A percentile compares a stretch with the other conserved stretches of the same genome.
These are phyloP conservation scores for Talaromyces sp. DNA, from an alignment of 2,329 filamentous ascomycete genomes.

Conservation along the genomic window DNA sequence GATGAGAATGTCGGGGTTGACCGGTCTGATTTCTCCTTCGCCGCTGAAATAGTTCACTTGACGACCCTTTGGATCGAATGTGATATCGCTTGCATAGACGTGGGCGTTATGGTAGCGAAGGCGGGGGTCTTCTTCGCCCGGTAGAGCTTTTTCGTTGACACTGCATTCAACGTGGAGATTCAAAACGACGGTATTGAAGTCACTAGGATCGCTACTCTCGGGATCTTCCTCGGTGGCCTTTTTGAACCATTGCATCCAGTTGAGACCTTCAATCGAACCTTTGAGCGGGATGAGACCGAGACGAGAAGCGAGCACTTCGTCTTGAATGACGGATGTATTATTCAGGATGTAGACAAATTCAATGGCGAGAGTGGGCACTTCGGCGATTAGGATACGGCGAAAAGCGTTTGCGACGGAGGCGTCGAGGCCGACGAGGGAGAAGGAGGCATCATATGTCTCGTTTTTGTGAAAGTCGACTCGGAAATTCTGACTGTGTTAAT, in stretches of 20 bases:
- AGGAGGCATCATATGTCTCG: slow-evolving; percentile 70
- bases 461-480: slow-evolving; percentile 81
- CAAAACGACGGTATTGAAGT: slow-evolving; percentile 85
- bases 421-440: slow-evolving; percentile 89
- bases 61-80: slow-evolving; percentile 71
- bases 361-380: slow-evolving; percentile 91
- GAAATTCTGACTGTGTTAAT: slow-evolving; percentile 53
- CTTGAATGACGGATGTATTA: slow-evolving; percentile 97
- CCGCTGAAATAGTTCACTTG: slow-evolving; percentile 67
- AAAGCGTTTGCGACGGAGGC: slow-evolving; percentile 95
- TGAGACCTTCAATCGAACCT: slow-evolving; percentile 71
- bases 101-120: slow-evolving; percentile 84
- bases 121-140: slow-evolving; percentile 72
- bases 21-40: slow-evolving; percentile 66
- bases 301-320: slow-evolving; percentile 89
- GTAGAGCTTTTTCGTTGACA: slow-evolving; percentile 68
- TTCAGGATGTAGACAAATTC: slow-evolving; percentile 91
- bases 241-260: slow-evolving; percentile 78
- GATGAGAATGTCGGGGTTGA: slow-evolving; percentile 89
- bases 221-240: slow-evolving; percentile 65
- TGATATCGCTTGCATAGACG: slow-evolving; percentile 74
- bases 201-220: slow-evolving; percentile 54
- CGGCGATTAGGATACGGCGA: slow-evolving; percentile 89
- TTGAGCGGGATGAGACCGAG: slow-evolving; percentile 88
- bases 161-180: slow-evolving; percentile 76